phyloP scores from a whole-genome alignment of 495 filamentous ascomycete species.

The Penicillium dipodomyicola region DNA sequence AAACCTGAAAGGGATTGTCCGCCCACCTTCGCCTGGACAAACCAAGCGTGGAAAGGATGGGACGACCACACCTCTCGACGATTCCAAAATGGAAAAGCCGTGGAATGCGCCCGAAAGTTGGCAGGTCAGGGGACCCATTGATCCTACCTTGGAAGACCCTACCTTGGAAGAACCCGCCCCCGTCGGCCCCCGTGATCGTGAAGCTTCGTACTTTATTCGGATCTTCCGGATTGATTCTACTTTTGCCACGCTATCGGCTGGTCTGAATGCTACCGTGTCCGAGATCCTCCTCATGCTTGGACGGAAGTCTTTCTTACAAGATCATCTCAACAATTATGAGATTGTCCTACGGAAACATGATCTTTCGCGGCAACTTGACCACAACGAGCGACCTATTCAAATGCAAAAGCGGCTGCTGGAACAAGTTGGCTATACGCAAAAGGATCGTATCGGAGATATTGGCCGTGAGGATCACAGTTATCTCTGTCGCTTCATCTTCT shows the following conservation, averaged over 20 bases:
- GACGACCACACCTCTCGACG: slow-evolving; percentile 46
- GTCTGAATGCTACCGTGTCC: slow-evolving; percentile 74
- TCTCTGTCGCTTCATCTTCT: slow-evolving; percentile 89
- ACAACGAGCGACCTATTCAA: slow-evolving; percentile 76
- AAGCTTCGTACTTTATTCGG: slow-evolving; percentile 82
- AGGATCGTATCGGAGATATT: slow-evolving; percentile 86
- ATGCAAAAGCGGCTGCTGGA: slow-evolving; percentile 92
- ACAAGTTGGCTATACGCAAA: slow-evolving; percentile 86
- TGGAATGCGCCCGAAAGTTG: slow-evolving; percentile 95
- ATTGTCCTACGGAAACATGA: slow-evolving; percentile 93
- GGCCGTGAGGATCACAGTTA: slow-evolving; percentile 98
- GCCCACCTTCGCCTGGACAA: slow-evolving; percentile 24
- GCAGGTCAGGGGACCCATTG: slow-evolving; percentile 75
- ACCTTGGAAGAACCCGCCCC: slow-evolving; percentile 49
- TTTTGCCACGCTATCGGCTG: slow-evolving; percentile 83
- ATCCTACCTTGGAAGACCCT: slow-evolving; percentile 49
- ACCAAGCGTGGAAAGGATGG: slow-evolving; percentile 31
- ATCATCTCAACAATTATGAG: slow-evolving; percentile 88
- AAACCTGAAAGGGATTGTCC: slow-evolving; percentile 84
- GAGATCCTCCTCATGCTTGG: slow-evolving; percentile 82
- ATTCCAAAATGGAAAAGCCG: slow-evolving; percentile 16
- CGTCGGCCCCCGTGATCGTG: slow-evolving; percentile 56
- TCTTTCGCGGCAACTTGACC: slow-evolving; percentile 74
- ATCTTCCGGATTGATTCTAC: slow-evolving; percentile 91
- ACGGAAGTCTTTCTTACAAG: slow-evolving; percentile 86